Conservation (phyloP, 257 asterid species). For the Solanum sejunctum region DNA sequence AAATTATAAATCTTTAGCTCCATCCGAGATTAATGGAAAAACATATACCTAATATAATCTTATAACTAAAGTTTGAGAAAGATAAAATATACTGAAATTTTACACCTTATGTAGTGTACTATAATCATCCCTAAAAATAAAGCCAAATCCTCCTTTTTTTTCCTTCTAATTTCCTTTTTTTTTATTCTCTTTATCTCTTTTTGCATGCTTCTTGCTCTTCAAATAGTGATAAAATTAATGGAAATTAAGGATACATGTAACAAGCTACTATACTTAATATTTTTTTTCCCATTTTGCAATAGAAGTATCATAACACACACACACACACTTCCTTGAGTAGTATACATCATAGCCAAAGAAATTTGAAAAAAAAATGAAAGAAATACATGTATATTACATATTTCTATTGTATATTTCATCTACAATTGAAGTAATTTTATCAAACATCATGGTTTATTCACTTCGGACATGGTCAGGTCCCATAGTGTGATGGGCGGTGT, state of each 20-base stretch:
- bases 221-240: background rate
- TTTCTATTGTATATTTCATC: background rate
- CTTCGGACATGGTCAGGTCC: too few species aligned
- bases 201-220: background rate
- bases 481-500: too few species aligned
- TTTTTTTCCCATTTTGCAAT: background rate
- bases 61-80: fast-evolving
- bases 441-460: slow-evolving; percentile 24
- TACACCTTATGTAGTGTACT: background rate
- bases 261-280: background rate
- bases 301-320: background rate
- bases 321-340: background rate
- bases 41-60: too few species aligned
- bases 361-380: background rate
- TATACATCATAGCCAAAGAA: background rate
- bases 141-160: background rate
- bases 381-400: background rate
- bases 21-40: too few species aligned
- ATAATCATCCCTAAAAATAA: background rate
- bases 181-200: too few species aligned
- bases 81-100: too few species aligned
- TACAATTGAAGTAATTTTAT: background rate
- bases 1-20: too few species aligned
- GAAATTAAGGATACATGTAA: too few species aligned
- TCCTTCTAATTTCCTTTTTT: background rate